Evolutionary conservation across 2,329 filamentous ascomycete species (phyloP), one percentile per base, ranked within the genome.

Genomic region (Fusarium beomiforme): DNA sequence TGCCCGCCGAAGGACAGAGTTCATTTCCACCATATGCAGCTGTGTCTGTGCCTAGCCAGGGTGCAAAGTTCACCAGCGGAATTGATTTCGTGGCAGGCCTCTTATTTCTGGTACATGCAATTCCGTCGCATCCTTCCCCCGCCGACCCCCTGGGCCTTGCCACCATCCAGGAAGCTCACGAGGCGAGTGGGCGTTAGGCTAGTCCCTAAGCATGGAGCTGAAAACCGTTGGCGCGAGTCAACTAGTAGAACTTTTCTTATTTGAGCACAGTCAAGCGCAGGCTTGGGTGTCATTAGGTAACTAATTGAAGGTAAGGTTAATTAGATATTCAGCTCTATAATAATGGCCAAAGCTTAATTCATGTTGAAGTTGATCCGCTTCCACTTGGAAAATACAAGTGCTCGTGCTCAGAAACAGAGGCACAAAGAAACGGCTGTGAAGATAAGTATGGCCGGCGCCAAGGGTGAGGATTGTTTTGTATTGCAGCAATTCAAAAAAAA

Each of bases 11-110:
- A 5, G 23, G 21, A 34, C 21, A 3, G 10, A 8, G 13, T 12
- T 34, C n/a, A 24, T 50, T 24, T 24, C 29, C 46, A 24, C 46
- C 11, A 23, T 10, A 34, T 23, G 11, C 16, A 50, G 17, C 29
- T 5, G 4, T 6, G n/a, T 23, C 2, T 13, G 19, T 24, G 6
- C 31, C 19, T 23, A 8, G 23, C 17, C 11, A 2, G 2, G 13
- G 16, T 19, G 16, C 16, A 3, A 14, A 13, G 6, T 6, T 2
- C 5, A n/a, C 3, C 11, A 14, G 6, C 21, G 6, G 12, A 50
- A 50, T 24, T 8, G 12, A n/a, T 19, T 11, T 50, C 6, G 26
- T 50, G 21, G 19, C 31, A n/a, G 8, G 11, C 6, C 19, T 21
- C 5, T 9, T 5, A 7, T 23, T 8, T 12, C 13, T 33, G 26